Evolutionary conservation across 192 early-diverging fungal species (phyloP), one percentile per base, ranked within the genome.

Genomic region (Polychytrium aggregatum): DNA sequence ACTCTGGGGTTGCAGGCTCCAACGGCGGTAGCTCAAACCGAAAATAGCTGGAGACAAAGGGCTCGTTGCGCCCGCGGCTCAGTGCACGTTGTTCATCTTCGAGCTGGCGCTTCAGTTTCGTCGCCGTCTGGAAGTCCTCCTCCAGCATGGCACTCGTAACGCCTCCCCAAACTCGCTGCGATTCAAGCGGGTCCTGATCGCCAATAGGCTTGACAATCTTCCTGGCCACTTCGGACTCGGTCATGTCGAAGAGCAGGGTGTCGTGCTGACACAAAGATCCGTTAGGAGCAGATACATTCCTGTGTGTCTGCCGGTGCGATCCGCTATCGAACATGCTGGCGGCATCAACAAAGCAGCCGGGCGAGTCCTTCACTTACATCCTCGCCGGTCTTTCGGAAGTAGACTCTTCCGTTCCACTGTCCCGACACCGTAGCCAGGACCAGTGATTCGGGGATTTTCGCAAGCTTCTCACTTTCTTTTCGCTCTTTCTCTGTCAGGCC

Each of bases 61-160:
- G n/a, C n/a, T n/a, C n/a, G n/a, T n/a, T n/a, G n/a, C n/a, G n/a
- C n/a, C n/a, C n/a, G n/a, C n/a, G n/a, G n/a, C n/a, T n/a, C n/a
- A n/a, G n/a, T n/a, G n/a, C n/a, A n/a, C 84, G 62, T 62, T 84
- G 81, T 22, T 28, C 25, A 42, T 87, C 84, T 61, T 87, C 84
- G 56, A 87, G 74, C 2, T 37, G 55, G 18, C 76, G 62, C 54
- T 87, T 87, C 36, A 63, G 60, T 60, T 69, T 68, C 14, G 84
- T 84, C 8, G 84, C 84, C 1, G 66, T 60, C 8, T 54, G 49
- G 48, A 50, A 82, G 31, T 78, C 72, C 48, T 77, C 72, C 24
- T 59, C 57, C 3, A 70, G 50, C 55, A 87, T 70, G 22, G 72
- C 71, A 30, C 57, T 34, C 7, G 79, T 76, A 26, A 87, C 84